Base-by-base conservation (phyloP, 176 grass and related monocot genomes). In the Pontederia paniculata region DNA sequence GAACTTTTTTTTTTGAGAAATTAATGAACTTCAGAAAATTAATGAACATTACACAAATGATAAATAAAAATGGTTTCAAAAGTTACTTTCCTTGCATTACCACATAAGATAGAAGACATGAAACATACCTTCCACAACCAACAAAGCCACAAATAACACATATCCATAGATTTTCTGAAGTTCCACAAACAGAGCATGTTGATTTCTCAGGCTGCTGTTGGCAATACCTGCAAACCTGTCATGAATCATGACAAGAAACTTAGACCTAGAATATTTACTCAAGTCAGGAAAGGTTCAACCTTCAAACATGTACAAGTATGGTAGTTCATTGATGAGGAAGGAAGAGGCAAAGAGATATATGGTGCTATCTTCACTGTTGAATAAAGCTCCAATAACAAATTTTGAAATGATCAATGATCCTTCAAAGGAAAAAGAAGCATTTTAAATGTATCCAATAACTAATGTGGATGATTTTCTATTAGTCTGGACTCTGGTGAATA, bases 201-300 rank as follows among this genome's bases (percentile, higher is more conserved):
- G 93, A 97, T 70, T 83, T 86, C 63, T 90, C 80, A 3, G 93
- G 74, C 70, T 90, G 86, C 58, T 90, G 93, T 70, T 97, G 93
- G 73, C 93, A 97, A 67, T 84, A 97, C 78, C 93, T 97, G 73
- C 86, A 98, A 45, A 98, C 93, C 86, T 90, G 74, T 76, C 75
- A 19, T 31, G 73, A 63, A 61, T 55, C 41, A 58, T 50, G 17
- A 23, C 25, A 68, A 52, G 12, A 54, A 58, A 31, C 13, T 55
- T 23, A 56, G 56, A 17, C 17, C 42, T 21, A 15, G 45, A 42
- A 46, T 18, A 48, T 20, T 41, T 44, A 1, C 45, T 8, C 42
- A 62, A 15, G 20, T 46, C 41, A 15, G 7, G 17, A 74, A 74
- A 64, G 51, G 49, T 31, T 31, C 25, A 31, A 31, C 25, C 25